Percentiles rank a stretch among this genome's conserved stretches.
These are phyloP conservation scores for Metschnikowia gruessii DNA, from an alignment of 805 yeast genomes.

Conservation along the genomic window DNA sequence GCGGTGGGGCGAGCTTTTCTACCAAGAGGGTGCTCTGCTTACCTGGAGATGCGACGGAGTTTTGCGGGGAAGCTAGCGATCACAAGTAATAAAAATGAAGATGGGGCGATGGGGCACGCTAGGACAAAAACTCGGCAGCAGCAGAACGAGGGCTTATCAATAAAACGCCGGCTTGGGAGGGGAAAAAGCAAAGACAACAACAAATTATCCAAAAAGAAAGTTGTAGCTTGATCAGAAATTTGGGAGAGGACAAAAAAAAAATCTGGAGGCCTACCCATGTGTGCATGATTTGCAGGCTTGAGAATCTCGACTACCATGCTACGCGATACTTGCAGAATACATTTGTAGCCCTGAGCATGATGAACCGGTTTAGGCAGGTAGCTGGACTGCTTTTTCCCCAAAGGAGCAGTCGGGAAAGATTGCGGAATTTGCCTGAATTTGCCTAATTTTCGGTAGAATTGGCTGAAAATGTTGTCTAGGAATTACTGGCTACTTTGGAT, in stretches of 20 bases:
- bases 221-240: not conserved
- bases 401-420: too few relatives aligned
- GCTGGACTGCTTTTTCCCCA: too few relatives aligned
- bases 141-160: too few relatives aligned
- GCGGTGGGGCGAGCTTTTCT: not conserved
- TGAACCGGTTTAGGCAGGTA: slow-evolving; percentile 1
- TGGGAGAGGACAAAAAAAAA: not conserved
- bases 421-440: not conserved
- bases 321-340: slow-evolving; percentile 10
- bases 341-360: slow-evolving; percentile 6
- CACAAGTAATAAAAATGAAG: too few relatives aligned
- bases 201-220: not conserved
- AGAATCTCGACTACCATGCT: slow-evolving; percentile 9
- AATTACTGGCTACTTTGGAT: too few relatives aligned
- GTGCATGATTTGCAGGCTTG: slow-evolving; percentile 2
- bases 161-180: not conserved
- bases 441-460: too few relatives aligned
- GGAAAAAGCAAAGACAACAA: not conserved
- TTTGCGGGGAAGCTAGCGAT: slow-evolving; percentile 2
- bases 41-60: not conserved
- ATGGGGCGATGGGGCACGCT: too few relatives aligned
- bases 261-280: too few relatives aligned
- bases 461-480: too few relatives aligned
- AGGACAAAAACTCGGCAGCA: too few relatives aligned
- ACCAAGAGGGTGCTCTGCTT: not conserved